Evolutionary conservation across 306 rosid species (phyloP).

Genomic region (Rosa rugosa): DNA sequence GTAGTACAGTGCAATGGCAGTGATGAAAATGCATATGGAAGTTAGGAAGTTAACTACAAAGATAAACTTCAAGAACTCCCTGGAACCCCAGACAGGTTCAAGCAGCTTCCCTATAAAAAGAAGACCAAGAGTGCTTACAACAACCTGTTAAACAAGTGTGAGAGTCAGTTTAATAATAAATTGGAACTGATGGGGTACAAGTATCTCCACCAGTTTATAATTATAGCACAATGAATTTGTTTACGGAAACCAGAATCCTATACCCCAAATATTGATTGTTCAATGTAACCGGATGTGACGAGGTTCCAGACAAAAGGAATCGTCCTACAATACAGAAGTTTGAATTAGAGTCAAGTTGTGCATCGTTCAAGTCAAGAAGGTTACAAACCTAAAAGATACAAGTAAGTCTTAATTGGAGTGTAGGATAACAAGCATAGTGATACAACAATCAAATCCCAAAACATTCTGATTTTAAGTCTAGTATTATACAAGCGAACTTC

Average conservation of each 20-base stretch:
- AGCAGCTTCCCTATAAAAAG: conserved; percentile 87
- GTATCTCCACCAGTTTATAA: conserved; percentile 7
- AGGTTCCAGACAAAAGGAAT: conserved; percentile 97
- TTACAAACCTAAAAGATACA: not conserved
- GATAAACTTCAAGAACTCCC: conserved; percentile 90
- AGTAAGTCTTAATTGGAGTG: not conserved
- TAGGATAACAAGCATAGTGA: not conserved
- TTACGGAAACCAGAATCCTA: conserved; percentile 17
- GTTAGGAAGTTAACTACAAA: conserved; percentile 75
- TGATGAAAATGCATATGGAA: conserved; percentile 72
- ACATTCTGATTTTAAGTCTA: not conserved
- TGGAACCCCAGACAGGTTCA: conserved; percentile 93
- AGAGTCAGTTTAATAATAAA: conserved; percentile 1
- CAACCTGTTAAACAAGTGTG: conserved; percentile 48
- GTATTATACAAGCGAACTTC: not conserved
- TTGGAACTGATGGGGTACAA: not conserved
- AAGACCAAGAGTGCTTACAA: conserved; percentile 64
- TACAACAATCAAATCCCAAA: not conserved
- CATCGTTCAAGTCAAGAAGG: conserved; percentile 8
- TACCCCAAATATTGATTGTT: conserved; percentile 83
- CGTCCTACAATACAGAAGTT: conserved; percentile 55
- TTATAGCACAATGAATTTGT: conserved; percentile 2
- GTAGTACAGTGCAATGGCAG: conserved; percentile 84
- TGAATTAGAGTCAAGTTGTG: conserved; percentile 10
- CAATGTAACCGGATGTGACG: conserved; percentile 75